These are phyloP conservation scores for Huntiella savannae DNA, from an alignment of 2,329 filamentous ascomycete species.

Conservation along the genomic window DNA sequence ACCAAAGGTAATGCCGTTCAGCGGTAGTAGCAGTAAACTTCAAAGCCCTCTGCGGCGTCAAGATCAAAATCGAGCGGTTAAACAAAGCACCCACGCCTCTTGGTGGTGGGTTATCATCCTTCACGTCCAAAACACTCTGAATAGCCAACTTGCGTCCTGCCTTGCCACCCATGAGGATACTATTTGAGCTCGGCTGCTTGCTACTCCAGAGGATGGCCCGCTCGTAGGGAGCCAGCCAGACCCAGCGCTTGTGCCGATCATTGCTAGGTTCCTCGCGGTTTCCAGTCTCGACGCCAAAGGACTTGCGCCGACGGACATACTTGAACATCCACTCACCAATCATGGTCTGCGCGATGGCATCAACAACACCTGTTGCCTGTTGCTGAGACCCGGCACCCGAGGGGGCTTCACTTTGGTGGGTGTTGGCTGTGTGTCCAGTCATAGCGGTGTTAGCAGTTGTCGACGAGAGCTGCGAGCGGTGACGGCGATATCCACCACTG, in stretches of 20 bases:
- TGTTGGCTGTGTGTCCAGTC: slow-evolving; percentile 24
- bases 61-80: slow-evolving; percentile 82
- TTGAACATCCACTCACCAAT: slow-evolving; percentile 96
- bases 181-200: slow-evolving; percentile 81
- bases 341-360: slow-evolving; percentile 95
- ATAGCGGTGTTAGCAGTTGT: slow-evolving; percentile 33
- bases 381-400: slow-evolving; percentile 24
- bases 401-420: slow-evolving; percentile 27
- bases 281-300: slow-evolving; percentile 61
- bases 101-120: slow-evolving; percentile 74
- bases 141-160: slow-evolving; percentile 86
- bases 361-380: slow-evolving; percentile 71
- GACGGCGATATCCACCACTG: slow-evolving; percentile 25
- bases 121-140: slow-evolving; percentile 91
- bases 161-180: slow-evolving; percentile 69
- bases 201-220: slow-evolving; percentile 94
- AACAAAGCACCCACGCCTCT: slow-evolving; percentile 51
- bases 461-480: slow-evolving; percentile 40
- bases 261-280: slow-evolving; percentile 52
- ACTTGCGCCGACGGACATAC: slow-evolving; percentile 71
- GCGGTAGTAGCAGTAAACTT: slow-evolving; percentile 77
- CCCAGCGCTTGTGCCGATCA: slow-evolving; percentile 87
- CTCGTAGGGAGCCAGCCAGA: slow-evolving; percentile 95
- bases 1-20: slow-evolving; percentile 86
- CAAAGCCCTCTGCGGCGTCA: slow-evolving; percentile 80